A percentile compares a stretch with the other conserved stretches of the same genome.
Conservation (phyloP, 441 rosid species). For the Pelargonium exstipulatum region DNA sequence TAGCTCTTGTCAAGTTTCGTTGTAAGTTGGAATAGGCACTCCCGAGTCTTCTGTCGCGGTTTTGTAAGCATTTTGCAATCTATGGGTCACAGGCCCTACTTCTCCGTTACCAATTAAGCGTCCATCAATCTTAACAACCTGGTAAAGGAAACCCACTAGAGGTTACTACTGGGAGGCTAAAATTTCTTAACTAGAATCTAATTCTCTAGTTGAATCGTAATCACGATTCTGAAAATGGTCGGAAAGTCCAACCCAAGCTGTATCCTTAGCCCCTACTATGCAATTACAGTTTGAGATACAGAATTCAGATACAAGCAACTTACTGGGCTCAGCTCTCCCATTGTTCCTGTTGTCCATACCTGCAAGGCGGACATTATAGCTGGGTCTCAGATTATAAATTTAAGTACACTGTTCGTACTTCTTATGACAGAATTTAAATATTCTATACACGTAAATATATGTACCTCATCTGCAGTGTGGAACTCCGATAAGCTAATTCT, state of each 20-base stretch:
- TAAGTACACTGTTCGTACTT: not conserved
- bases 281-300: not conserved
- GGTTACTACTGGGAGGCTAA: not conserved
- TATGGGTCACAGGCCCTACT: slow-evolving; percentile 58
- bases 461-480: slow-evolving; percentile 86
- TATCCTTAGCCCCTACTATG: not conserved
- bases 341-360: slow-evolving; percentile 96
- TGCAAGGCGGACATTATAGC: slow-evolving; percentile 10
- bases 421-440: not conserved
- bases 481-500: slow-evolving; percentile 76
- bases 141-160: slow-evolving; percentile 8
- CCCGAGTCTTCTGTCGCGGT: slow-evolving; percentile 53
- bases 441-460: not conserved
- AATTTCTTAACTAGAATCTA: not conserved
- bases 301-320: slow-evolving; percentile 19
- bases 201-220: too few relatives aligned
- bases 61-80: slow-evolving; percentile 54
- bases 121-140: slow-evolving; percentile 80
- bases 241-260: not conserved
- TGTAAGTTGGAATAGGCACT: slow-evolving; percentile 65
- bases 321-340: slow-evolving; percentile 87
- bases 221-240: not conserved
- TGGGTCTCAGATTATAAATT: not conserved
- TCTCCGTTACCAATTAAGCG: slow-evolving; percentile 62
- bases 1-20: slow-evolving; percentile 20